A percentile compares a stretch with the other conserved stretches of the same genome.
These are phyloP conservation scores for Onygenales sp. DNA, from an alignment of 2,329 filamentous ascomycete species.

Conservation along the genomic window DNA sequence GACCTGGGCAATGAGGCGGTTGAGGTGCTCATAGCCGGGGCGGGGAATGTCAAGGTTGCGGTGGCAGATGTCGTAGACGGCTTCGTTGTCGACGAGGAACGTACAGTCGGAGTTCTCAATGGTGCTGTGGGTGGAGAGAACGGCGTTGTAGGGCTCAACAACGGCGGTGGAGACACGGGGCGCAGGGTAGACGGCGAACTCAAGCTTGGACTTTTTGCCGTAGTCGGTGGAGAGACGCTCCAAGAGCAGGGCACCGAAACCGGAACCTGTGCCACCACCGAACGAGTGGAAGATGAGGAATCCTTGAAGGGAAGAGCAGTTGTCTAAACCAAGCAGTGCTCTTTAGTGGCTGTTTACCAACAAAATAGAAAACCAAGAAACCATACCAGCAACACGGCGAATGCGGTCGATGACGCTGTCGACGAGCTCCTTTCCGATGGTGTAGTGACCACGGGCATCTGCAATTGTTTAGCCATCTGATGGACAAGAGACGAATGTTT, in stretches of 20 bases:
- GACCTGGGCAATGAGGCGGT: constrained; percentile 58
- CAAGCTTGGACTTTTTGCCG: constrained; percentile 60
- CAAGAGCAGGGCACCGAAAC: constrained; percentile 55
- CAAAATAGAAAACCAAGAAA: constrained; percentile 5
- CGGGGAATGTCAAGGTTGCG: constrained; percentile 56
- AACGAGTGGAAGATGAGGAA: constrained; percentile 63
- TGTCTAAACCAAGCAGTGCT: constrained; percentile 37
- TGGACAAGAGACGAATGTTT: neutral
- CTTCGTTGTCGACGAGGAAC: constrained; percentile 60
- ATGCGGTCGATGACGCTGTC: constrained; percentile 56
- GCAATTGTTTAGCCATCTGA: neutral
- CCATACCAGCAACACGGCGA: constrained; percentile 52
- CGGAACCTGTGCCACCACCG: constrained; percentile 58
- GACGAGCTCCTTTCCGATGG: constrained; percentile 58
- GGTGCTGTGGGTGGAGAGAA: constrained; percentile 47
- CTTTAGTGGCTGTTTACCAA: constrained; percentile 7
- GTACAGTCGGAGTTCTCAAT: constrained; percentile 61
- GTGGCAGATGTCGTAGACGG: constrained; percentile 59
- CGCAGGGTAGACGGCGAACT: constrained; percentile 57
- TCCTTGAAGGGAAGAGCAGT: constrained; percentile 56
- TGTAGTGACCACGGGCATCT: constrained; percentile 61
- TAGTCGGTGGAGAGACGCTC: constrained; percentile 57
- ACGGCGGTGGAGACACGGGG: constrained; percentile 57
- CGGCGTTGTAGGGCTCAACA: constrained; percentile 60
- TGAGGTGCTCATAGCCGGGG: constrained; percentile 55